phyloP scores from a whole-genome alignment of 805 yeast genomes.

The Lachancea waltii region DNA sequence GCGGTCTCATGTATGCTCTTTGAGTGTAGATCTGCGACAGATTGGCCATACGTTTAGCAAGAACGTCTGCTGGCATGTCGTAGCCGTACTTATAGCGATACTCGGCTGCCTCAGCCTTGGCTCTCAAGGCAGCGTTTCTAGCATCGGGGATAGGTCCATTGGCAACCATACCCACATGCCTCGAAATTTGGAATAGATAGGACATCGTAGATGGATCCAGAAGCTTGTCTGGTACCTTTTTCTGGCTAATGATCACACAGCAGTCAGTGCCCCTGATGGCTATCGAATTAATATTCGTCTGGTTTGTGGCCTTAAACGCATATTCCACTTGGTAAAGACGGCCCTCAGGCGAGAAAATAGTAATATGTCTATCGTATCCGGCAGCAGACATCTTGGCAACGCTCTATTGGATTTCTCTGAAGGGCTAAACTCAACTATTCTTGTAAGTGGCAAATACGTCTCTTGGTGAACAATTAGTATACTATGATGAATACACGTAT shows the following conservation, averaged over 20 bases:
- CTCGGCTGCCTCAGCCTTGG: slow-evolving; percentile 93
- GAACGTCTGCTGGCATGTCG: slow-evolving; percentile 90
- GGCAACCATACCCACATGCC: slow-evolving; percentile 78
- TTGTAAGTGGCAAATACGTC: background rate
- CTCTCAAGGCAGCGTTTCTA: slow-evolving; percentile 80
- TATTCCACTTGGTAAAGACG: slow-evolving; percentile 96
- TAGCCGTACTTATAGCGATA: slow-evolving; percentile 91
- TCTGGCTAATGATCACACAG: slow-evolving; percentile 85
- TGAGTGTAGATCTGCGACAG: slow-evolving; percentile 93
- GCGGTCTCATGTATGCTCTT: slow-evolving; percentile 96
- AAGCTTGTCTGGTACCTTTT: slow-evolving; percentile 92
- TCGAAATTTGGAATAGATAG: slow-evolving; percentile 77
- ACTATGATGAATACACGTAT: too few species aligned
- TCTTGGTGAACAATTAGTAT: background rate
- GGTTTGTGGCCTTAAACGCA: slow-evolving; percentile 94
- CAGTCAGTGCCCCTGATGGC: slow-evolving; percentile 84
- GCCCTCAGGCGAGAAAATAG: slow-evolving; percentile 98
- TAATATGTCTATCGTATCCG: slow-evolving; percentile 98
- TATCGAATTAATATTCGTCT: slow-evolving; percentile 82
- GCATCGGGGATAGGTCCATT: slow-evolving; percentile 98
- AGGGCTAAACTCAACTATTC: too few species aligned
- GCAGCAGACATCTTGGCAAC: slow-evolving; percentile 42
- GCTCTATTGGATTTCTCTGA: too few species aligned
- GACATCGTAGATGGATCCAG: slow-evolving; percentile 83
- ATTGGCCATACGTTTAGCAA: slow-evolving; percentile 94